These are phyloP conservation scores for Paspalum notatum DNA, from an alignment of 176 grass and related monocot genomes.

Conservation along the genomic window DNA sequence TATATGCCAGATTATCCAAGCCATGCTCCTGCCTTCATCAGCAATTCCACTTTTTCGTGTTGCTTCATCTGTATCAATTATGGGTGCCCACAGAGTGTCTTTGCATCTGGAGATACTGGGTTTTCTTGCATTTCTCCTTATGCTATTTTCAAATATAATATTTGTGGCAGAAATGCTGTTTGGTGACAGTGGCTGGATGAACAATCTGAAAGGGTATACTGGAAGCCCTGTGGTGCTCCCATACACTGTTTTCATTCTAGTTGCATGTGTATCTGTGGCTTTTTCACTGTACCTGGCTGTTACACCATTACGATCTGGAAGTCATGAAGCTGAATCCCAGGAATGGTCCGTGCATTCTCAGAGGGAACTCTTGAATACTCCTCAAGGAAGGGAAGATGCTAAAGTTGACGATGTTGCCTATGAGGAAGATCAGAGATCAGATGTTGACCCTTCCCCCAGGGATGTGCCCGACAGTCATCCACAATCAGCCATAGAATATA, in stretches of 20 bases:
- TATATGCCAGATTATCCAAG: constrained; percentile 89
- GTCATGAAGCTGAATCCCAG: constrained; percentile 50
- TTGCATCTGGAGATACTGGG: constrained; percentile 79
- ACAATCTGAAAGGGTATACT: constrained; percentile 77
- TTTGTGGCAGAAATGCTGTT: constrained; percentile 89
- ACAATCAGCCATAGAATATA: constrained; percentile 50
- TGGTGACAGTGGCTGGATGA: constrained; percentile 86
- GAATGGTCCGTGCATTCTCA: constrained; percentile 47
- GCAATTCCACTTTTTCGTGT: constrained; percentile 86
- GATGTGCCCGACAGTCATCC: constrained; percentile 34
- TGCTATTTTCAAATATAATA: constrained; percentile 86
- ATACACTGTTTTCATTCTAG: constrained; percentile 62
- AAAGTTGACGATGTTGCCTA: constrained; percentile 45
- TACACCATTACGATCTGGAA: constrained; percentile 92
- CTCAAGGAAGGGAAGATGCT: constrained; percentile 51
- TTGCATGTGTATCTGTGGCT: constrained; percentile 61
- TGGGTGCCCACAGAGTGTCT: constrained; percentile 80
- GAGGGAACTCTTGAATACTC: constrained; percentile 31
- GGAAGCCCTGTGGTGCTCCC: constrained; percentile 67
- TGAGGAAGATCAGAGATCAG: constrained; percentile 64
- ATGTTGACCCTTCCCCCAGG: constrained; percentile 43
- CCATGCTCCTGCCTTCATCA: constrained; percentile 91
- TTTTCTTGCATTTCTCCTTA: constrained; percentile 80
- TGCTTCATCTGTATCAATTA: constrained; percentile 88
- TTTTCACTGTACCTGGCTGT: constrained; percentile 83